Conservation (phyloP, 2,329 filamentous ascomycete genomes). For the Alternaria triticina region DNA sequence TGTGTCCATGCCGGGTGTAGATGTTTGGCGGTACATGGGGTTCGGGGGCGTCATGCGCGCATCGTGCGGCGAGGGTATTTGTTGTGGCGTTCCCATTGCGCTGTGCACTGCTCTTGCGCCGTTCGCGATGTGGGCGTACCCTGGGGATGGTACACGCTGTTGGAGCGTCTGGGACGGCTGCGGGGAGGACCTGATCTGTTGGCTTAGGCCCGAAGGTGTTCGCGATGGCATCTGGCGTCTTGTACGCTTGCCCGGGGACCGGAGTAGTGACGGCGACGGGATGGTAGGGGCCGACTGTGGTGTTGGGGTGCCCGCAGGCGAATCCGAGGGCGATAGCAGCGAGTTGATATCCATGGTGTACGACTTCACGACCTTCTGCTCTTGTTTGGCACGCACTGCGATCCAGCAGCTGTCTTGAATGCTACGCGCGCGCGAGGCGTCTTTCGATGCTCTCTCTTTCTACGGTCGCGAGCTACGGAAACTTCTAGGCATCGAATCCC, state of each 20-base stretch:
- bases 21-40: conserved; percentile 48
- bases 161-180: conserved; percentile 47
- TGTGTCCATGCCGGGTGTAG: conserved; percentile 57
- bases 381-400: conserved; percentile 1
- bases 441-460: conserved; percentile 3
- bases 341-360: conserved; percentile 57
- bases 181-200: conserved; percentile 47
- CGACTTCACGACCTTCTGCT: neutral
- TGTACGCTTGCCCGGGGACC: conserved; percentile 41
- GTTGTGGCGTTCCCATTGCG: conserved; percentile 41
- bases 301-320: conserved; percentile 47
- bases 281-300: conserved; percentile 35
- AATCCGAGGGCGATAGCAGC: conserved; percentile 56
- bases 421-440: conserved; percentile 7
- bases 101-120: conserved; percentile 40
- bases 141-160: conserved; percentile 38
- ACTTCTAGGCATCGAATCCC: conserved; percentile 19
- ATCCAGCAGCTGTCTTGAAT: neutral
- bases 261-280: conserved; percentile 34
- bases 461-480: conserved; percentile 22
- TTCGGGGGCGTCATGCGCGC: conserved; percentile 44
- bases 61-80: conserved; percentile 38
- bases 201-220: conserved; percentile 54
- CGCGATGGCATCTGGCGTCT: conserved; percentile 46
- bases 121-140: conserved; percentile 35